Base-by-base conservation (phyloP, 179 eudicot species). In the Corrigiola litoralis region DNA sequence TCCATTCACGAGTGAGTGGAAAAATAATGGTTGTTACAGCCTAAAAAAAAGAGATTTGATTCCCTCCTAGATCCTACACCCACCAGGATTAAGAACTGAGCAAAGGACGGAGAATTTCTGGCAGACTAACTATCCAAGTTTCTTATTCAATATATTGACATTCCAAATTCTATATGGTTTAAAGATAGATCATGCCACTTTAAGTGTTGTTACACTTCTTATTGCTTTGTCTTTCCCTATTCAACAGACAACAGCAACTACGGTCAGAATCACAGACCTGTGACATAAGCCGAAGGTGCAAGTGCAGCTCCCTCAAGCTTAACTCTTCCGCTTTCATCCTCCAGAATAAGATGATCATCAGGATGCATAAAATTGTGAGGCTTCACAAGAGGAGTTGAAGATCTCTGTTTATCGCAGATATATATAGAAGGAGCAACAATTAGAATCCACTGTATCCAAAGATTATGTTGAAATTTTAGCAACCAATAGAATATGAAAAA, bases 241-340 rank as follows among this genome's bases (percentile, higher is more conserved):
- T 17, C 40, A 14, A 14, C 1, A 28, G 32, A 29, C 21, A 61
- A 25, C 25, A 54, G 29, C 21, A 61, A 25, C 25, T 46, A 56
- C 47, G 50, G 27, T 60, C 27, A 51, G 41, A 42, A 53, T 60
- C 24, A 69, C 81, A 63, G 27, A 92, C 99, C 99, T 84, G 99
- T 94, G 42, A 94, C 99, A 66, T 78, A 94, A 51, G 66, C 75
- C 57, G 99, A 86, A 75, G 94, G 99, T 34, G 70, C 37, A 45
- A 92, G 85, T 24, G 73, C 65, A 47, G 72, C 28, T 48, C 95
- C 95, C 37, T 82, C 77, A 18, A 90, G 95, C 65, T 82, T 84
- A 65, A 94, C 95, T 83, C 99, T 86, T 58, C 99, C 99, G 72
- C 94, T 94, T 70, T 87, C 99, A 64, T 94, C 97, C 81, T 94